Evolutionary conservation across 768 basidiomycete species (phyloP), one percentile per base, ranked within the genome.

Genomic region (Wakefieldia striispora): DNA sequence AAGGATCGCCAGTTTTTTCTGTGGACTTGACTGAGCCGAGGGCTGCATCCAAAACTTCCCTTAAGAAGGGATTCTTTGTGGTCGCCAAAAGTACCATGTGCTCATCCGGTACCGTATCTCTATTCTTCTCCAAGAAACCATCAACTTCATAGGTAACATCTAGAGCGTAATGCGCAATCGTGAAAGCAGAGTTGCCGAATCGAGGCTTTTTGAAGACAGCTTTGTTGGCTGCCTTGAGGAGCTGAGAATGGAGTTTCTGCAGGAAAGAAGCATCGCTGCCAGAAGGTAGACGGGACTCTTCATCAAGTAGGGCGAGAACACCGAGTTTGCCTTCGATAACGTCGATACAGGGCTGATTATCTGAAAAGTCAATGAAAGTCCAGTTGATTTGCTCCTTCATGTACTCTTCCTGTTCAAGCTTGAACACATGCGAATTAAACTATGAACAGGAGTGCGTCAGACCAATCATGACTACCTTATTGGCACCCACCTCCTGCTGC

Each of bases 341-440:
- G 66, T 99, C 91, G 70, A 99, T 99, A 69, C 95, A 97, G 37
- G 93, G 93, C 64, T 98, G 97, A 64, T 99, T 99, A 70, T 99
- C 97, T 10, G 91, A 91, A 69, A 97, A 99, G 62, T 98, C 95
- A 67, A 99, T 99, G 72, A 98, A 98, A 9, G 91, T 97, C 97
- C 97, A 99, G 67, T 97, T 93, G 66, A 99, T 99, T 70, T 97
- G 79, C 66, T 99, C 97, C 56, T 95, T 91, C 44, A 98, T 84
- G 64, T 99, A 99, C 72, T 99, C 97, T 67, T 98, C 97, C 74
- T 99, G 97, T 66, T 99, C 97, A 36, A 99, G 83, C 76, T 98
- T 95, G 82, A 93, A 94, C 42, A 99, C 97, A 65, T 99, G 97
- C 1, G 95, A 97, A 61, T 98, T 98, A 75, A 99, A 99, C 91